A percentile compares a stretch with the other conserved stretches of the same genome.
Evolutionary conservation across 2,329 filamentous ascomycete genomes (phyloP).

Genomic region (Xylariaceae sp.): DNA sequence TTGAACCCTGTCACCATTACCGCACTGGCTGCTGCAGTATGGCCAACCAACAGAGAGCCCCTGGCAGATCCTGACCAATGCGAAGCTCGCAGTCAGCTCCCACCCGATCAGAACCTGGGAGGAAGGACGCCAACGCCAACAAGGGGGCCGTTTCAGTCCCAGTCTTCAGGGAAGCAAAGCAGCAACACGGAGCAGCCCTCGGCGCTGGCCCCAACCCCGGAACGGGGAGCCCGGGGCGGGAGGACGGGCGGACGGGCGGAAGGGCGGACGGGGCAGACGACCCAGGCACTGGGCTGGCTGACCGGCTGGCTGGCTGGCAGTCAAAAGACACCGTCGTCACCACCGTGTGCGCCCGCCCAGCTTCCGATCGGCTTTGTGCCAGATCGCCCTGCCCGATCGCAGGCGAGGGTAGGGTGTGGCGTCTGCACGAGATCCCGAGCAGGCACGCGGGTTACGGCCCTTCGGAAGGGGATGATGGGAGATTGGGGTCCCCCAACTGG

Average conservation of each 20-base stretch:
- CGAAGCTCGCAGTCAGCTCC: constrained; percentile 19
- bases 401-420: constrained; percentile 22
- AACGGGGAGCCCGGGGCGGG: no score
- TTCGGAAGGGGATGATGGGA: no score
- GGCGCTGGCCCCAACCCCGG: no score
- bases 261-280: constrained; percentile 1
- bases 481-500: no score
- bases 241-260: no score
- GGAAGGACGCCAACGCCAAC: no score
- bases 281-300: no score
- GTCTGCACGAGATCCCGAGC: constrained; percentile 23
- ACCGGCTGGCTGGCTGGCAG: not conserved
- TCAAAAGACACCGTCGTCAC: not conserved
- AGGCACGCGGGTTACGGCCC: no score
- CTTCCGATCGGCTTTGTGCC: constrained; percentile 17
- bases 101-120: constrained; percentile 12
- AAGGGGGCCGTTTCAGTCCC: not conserved
- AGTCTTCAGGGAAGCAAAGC: not conserved
- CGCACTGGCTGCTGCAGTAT: no score
- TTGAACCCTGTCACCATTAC: constrained; percentile 25
- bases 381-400: constrained; percentile 16
- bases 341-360: constrained; percentile 13
- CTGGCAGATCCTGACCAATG: constrained; percentile 16
- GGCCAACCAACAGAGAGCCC: no score
- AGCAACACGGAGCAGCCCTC: not conserved